These are phyloP conservation scores for Corchorus olitorius DNA, from an alignment of 345 rosid species.

Conservation along the genomic window DNA sequence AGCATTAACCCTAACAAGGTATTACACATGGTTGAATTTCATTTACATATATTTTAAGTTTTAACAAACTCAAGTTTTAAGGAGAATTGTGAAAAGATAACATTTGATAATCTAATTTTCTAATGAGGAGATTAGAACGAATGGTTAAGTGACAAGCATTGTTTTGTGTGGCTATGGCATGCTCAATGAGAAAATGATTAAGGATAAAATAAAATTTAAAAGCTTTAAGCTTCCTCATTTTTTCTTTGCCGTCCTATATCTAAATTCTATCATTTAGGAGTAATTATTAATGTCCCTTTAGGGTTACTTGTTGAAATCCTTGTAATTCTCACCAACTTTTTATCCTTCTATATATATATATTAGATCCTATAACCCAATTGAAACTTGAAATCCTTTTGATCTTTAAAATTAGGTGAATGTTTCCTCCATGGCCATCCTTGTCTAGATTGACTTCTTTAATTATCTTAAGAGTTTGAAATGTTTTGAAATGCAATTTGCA, in stretches of 20 bases:
- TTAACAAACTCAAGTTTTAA: too few species aligned
- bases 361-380: not conserved
- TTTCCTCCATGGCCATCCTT: conserved; percentile 18
- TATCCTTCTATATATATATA: too few species aligned
- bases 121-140: too few species aligned
- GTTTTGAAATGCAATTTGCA: conserved; percentile 3
- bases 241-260: not conserved
- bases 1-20: too few species aligned
- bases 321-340: not conserved
- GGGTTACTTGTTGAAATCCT: not conserved
- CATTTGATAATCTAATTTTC: too few species aligned
- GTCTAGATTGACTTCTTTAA: conserved; percentile 38
- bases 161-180: conserved; percentile 4
- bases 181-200: not conserved
- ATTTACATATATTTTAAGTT: too few species aligned
- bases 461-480: conserved; percentile 10
- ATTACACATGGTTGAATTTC: too few species aligned
- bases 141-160: not conserved
- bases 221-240: not conserved
- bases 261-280: conserved; percentile 11
- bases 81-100: too few species aligned
- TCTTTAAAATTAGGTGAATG: conserved; percentile 11
- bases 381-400: not conserved
- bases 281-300: not conserved
- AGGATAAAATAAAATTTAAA: not conserved